Base-by-base conservation (phyloP, 2,329 filamentous ascomycete species). In the Diplodia mutila region DNA sequence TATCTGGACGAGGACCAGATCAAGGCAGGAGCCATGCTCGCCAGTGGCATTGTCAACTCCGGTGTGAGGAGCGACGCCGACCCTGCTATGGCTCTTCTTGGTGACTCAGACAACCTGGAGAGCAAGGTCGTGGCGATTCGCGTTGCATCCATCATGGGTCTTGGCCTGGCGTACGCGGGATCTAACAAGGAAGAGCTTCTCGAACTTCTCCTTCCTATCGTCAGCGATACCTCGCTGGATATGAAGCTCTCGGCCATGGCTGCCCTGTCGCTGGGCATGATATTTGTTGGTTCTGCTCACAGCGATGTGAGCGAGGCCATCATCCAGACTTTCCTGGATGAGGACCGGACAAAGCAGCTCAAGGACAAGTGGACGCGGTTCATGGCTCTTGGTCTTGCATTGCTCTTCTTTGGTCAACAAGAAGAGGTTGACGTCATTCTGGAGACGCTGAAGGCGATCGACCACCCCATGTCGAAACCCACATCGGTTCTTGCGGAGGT, bases 301-400 rank as follows among this genome's bases (percentile, higher is more conserved):
- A 88, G 93, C 42, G 93, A 97, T 73, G 91, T 98, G 69, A 95
- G 91, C 71, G 92, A 97, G 80, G 91, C 94, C 11, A 95, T 99
- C 73, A 90, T 98, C 65, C 92, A 91, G 67, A 97, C 94, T 0
- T 85, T 99, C 73, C 88, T 99, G 80, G 95, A 99, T 72, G 94
- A 98, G 68, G 94, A 98, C 69, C 89, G 94, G 67, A 91, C 91
- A 81, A 90, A 87, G 75, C 94, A 97, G 78, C 84, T 99, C 69
- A 97, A 96, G 73, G 93, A 98, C 81, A 99, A 98, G 82, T 99
- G 95, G 95, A 95, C 94, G 37, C 90, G 95, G 21, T 99, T 99
- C 83, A 91, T 99, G 83, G 94, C 92, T 23, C 89, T 99, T 51
- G 95, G 95, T 71, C 86, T 99, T 70, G 95, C 94, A 1, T 86